Base-by-base conservation (phyloP, 192 early-diverging fungal species). In the Allomyces macrogynus region DNA sequence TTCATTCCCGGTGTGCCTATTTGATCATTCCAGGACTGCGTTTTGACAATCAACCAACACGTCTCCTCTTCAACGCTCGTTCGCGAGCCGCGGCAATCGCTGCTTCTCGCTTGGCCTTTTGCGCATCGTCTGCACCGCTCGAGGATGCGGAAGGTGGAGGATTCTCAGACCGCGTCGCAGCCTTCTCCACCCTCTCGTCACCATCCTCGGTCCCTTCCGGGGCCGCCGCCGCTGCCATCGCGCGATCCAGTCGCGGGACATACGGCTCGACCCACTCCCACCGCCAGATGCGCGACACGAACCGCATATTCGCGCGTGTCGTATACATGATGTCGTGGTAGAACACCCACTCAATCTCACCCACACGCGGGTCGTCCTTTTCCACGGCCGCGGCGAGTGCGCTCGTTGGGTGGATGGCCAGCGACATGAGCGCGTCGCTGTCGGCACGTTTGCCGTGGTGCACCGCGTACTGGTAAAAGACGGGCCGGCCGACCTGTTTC, bases 321-420 rank as follows among this genome's bases (percentile, higher is more conserved):
- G 76, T 74, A 62, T 74, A 78, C 68, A 74, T 75, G 20, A 82
- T 65, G 67, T 80, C 81, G 64, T 80, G 70, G 75, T 11, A 76
- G 61, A 32, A 64, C 40, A 43, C 68, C 63, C 24, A 60, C 63
- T 61, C 66, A n/a, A 22, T 27, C 62, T 26, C 63, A 20, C 24
- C 22, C 11, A 24, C 14, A 3, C 25, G 23, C 10, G 32, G 65
- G 22, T 61, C 65, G 63, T 16, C 14, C 20, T 44, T 64, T 40
- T 43, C 12, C 20, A 62, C 22, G 26, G 64, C 67, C 0, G 22
- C 65, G 5, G 64, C n/a, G 7, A 80, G 72, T 43, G 72, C 61
- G 4, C 75, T 77, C 24, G 63, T 42, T 3, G 75, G 73, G n/a
- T 71, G 67, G 1, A 78, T 43, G 66, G 54, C 63, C 24, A 81